phyloP scores from a whole-genome alignment of 2,329 filamentous ascomycete genomes.

The Epichloe sp. region DNA sequence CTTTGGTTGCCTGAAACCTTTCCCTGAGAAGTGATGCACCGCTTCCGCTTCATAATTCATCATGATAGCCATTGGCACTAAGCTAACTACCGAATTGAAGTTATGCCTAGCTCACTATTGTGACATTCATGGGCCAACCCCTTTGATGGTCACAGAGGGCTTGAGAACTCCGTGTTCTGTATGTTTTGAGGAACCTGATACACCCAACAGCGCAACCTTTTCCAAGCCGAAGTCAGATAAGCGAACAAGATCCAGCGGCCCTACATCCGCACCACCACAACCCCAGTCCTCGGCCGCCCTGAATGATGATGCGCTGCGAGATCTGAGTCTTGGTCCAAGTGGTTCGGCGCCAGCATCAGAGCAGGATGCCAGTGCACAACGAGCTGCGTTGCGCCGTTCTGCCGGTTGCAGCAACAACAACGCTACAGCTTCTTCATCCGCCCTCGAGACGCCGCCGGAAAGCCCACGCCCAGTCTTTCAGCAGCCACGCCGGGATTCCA shows the following conservation, averaged over 20 bases:
- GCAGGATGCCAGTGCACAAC: conserved; percentile 30
- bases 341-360: conserved; percentile 31
- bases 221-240: conserved; percentile 15
- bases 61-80: conserved; percentile 16
- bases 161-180: conserved; percentile 45
- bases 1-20: neutral
- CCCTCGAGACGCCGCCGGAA: conserved; percentile 44
- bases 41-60: neutral
- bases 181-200: conserved; percentile 35
- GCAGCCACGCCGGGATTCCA: conserved; percentile 38
- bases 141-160: conserved; percentile 57
- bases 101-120: conserved; percentile 59
- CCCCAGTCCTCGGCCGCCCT: conserved; percentile 24
- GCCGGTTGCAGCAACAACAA: conserved; percentile 12
- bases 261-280: conserved; percentile 21
- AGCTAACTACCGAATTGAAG: conserved; percentile 33
- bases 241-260: conserved; percentile 28
- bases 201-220: neutral
- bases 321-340: conserved; percentile 32
- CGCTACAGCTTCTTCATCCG: conserved; percentile 22
- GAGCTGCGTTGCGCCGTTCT: conserved; percentile 28
- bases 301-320: conserved; percentile 33
- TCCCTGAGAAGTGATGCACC: neutral
- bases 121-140: conserved; percentile 56
- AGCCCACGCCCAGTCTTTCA: conserved; percentile 35